These are phyloP conservation scores for Raddia distichophylla DNA, from an alignment of 176 grass and related monocot species.

Conservation along the genomic window DNA sequence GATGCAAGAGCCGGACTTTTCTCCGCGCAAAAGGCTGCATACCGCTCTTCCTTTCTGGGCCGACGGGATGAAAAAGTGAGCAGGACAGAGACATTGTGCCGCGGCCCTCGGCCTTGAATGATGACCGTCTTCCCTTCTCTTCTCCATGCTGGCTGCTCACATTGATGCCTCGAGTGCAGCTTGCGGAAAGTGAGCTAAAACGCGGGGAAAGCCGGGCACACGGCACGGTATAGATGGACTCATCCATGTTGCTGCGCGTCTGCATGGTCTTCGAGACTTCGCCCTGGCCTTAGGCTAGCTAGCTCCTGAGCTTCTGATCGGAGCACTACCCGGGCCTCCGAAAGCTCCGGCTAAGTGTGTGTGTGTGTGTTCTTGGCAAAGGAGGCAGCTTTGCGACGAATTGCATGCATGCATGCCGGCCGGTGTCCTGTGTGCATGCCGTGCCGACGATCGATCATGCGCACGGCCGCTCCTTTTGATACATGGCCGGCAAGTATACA, in stretches of 20 bases:
- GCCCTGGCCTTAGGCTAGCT: no score
- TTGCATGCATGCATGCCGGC: no score
- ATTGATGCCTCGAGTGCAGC: slow-evolving; percentile 32
- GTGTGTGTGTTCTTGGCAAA: not conserved
- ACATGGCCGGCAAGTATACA: not conserved
- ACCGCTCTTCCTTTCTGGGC: slow-evolving; percentile 20
- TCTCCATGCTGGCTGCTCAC: slow-evolving; percentile 14
- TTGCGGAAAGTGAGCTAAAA: slow-evolving; percentile 23
- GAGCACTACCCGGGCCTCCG: slow-evolving; percentile 24
- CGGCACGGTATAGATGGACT: slow-evolving; percentile 19
- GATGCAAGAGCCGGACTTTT: slow-evolving; percentile 30
- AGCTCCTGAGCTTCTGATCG: slow-evolving; percentile 23
- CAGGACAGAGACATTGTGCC: not conserved
- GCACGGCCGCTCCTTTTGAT: not conserved
- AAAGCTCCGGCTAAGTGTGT: not conserved
- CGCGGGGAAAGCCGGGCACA: not conserved
- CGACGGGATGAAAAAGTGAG: slow-evolving; percentile 41
- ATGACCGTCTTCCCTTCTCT: slow-evolving; percentile 29
- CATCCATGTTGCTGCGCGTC: not conserved
- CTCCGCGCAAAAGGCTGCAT: slow-evolving; percentile 21
- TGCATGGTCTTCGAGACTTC: not conserved
- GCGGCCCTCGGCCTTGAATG: slow-evolving; percentile 22
- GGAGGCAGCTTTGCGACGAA: slow-evolving; percentile 25
- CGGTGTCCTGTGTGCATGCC: not conserved
- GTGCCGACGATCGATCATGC: not conserved